These are phyloP conservation scores for Serendipita sp. DNA, from an alignment of 768 basidiomycete genomes.

Conservation along the genomic window DNA sequence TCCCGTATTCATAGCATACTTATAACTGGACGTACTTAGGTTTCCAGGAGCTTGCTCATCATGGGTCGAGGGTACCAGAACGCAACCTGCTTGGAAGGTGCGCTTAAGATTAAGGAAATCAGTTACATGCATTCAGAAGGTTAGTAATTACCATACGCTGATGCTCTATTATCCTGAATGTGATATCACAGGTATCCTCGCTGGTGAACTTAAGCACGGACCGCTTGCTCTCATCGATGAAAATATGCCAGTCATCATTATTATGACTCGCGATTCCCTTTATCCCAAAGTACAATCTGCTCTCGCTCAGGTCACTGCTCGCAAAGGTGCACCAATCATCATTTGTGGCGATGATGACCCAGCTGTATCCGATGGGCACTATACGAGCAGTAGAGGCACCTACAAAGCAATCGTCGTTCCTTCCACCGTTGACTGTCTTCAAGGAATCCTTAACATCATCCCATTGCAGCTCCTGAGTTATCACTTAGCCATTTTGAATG, in stretches of 20 bases:
- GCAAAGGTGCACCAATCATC: slow-evolving; percentile 89
- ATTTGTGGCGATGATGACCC: slow-evolving; percentile 84
- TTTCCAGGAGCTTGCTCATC: slow-evolving; percentile 73
- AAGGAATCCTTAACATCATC: slow-evolving; percentile 91
- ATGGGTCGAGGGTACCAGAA: slow-evolving; percentile 99
- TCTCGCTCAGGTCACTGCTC: slow-evolving; percentile 90
- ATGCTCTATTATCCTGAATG: slow-evolving; percentile 41
- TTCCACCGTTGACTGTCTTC: slow-evolving; percentile 82
- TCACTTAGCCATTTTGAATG: slow-evolving; percentile 88
- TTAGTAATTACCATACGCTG: slow-evolving; percentile 9
- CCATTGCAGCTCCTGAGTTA: slow-evolving; percentile 92
- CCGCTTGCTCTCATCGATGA: slow-evolving; percentile 96
- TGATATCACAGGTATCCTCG: slow-evolving; percentile 58
- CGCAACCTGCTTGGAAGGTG: slow-evolving; percentile 95
- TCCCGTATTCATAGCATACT: not conserved
- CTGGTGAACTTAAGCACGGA: slow-evolving; percentile 97
- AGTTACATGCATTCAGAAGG: slow-evolving; percentile 48
- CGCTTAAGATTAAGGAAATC: slow-evolving; percentile 99
- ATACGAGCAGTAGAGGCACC: slow-evolving; percentile 31
- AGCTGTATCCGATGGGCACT: slow-evolving; percentile 34
- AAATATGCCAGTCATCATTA: slow-evolving; percentile 96
- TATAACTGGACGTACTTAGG: slow-evolving; percentile 14
- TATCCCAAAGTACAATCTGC: slow-evolving; percentile 98
- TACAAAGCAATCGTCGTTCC: slow-evolving; percentile 85
- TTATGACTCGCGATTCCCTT: slow-evolving; percentile 97